Evolutionary conservation across 2,329 filamentous ascomycete genomes (phyloP), one percentile per base, ranked within the genome.

Genomic region (Beauveria rudraprayagi): DNA sequence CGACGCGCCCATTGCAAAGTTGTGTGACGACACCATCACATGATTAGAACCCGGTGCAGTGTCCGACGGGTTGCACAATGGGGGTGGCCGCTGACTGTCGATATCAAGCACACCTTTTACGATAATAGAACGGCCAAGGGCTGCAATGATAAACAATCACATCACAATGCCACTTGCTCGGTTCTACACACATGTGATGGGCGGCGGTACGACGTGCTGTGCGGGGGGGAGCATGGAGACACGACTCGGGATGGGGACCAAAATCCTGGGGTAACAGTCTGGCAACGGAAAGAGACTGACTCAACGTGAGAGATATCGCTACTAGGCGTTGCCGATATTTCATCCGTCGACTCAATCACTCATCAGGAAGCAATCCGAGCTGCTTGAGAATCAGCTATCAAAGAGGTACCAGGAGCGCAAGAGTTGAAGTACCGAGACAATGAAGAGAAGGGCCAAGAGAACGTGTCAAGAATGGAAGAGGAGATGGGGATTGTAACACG

Each of bases 381-480:
- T 34, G 30, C 19, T 16, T 47, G 4, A 22, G 22, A 47, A 14
- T 14, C 22, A 16, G 19, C 44, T 5, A 11, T 22, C 10, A 24
- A 24, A 16, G 1, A 47, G 10, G 5, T 0, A 11, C 22, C 4
- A 8, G 11, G 3, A 26, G 19, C 10, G 19, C 2, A 22, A 17
- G 7, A 1, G 0, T 17, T 16, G 0, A 6, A 47, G 44, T 1
- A 22, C 0, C 11, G 0, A 16, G 34, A 37, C 19, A 22, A 28
- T 1, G 19, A 26, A 24, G 16, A 1, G 16, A 24, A 19, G 19
- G 9, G n/a, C 3, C 30, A 34, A 10, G 14, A 22, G 5, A 6
- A 4, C 10, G 19, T 10, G 16, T 22, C 44, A 47, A 26, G 8
- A 26, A 17, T 55, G 37, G 52, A 55, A 28, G 17, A 30, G 24